phyloP scores from a whole-genome alignment of 495 filamentous ascomycete species.

The Trichodelitschia bisporula region DNA sequence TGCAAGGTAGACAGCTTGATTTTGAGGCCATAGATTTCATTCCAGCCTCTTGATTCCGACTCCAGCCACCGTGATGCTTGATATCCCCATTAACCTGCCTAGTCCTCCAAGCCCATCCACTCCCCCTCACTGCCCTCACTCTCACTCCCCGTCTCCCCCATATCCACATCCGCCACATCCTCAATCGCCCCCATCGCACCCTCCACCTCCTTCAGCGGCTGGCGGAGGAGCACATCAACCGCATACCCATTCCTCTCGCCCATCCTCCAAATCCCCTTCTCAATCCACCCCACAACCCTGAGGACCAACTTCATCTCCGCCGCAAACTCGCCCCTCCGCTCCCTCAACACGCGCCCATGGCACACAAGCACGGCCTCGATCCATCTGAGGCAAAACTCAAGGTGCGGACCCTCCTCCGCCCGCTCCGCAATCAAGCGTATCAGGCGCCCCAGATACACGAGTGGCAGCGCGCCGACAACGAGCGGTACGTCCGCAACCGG shows the following conservation, averaged over 20 bases:
- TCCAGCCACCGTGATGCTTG: no score
- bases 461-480: slow-evolving; percentile 55
- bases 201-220: slow-evolving; percentile 1
- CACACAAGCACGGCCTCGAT: slow-evolving; percentile 58
- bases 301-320: slow-evolving; percentile 60
- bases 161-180: no score
- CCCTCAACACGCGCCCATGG: slow-evolving; percentile 64
- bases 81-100: no score
- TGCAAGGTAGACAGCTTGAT: no score
- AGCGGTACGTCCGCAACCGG: slow-evolving; percentile 51
- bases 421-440: slow-evolving; percentile 67
- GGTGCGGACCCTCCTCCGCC: slow-evolving; percentile 71
- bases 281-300: slow-evolving; percentile 51
- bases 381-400: slow-evolving; percentile 88
- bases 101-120: slow-evolving; percentile 9
- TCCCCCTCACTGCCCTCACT: slow-evolving; percentile 6
- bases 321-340: slow-evolving; percentile 48
- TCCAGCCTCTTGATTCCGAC: no score
- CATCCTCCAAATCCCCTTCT: slow-evolving; percentile 29
- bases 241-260: slow-evolving; percentile 72
- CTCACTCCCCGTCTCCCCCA: no score
- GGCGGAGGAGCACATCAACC: slow-evolving; percentile 47
- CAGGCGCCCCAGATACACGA: slow-evolving; percentile 62
- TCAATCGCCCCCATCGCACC: slow-evolving; percentile 3
- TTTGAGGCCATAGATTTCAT: no score